Evolutionary conservation across 805 yeast genomes (phyloP).

Genomic region (Candida koratica): DNA sequence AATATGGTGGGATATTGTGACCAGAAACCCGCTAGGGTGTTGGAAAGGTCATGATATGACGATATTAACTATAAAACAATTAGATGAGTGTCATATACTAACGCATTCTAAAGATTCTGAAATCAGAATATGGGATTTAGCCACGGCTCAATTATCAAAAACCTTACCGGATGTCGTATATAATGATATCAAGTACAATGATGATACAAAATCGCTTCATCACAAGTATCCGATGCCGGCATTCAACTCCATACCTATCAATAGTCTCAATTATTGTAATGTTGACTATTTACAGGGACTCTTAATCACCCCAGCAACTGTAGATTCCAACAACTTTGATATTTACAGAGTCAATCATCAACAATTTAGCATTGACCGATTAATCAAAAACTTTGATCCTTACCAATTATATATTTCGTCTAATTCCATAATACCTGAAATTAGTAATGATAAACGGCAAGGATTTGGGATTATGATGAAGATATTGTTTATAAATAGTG

Average conservation of each 20-base stretch:
- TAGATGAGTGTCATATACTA: slow-evolving; percentile 28
- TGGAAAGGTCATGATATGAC: slow-evolving; percentile 59
- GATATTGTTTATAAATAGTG: slow-evolving; percentile 34
- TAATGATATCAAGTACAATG: slow-evolving; percentile 16
- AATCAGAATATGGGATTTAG: slow-evolving; percentile 43
- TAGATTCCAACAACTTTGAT: slow-evolving; percentile 62
- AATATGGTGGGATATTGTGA: slow-evolving; percentile 59
- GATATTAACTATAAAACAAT: slow-evolving; percentile 43
- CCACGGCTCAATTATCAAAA: not conserved
- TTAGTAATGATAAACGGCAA: slow-evolving; percentile 17
- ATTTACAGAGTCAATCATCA: slow-evolving; percentile 40
- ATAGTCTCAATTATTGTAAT: slow-evolving; percentile 68
- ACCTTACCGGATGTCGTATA: slow-evolving; percentile 12
- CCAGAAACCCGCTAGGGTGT: slow-evolving; percentile 50
- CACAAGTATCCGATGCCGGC: slow-evolving; percentile 12
- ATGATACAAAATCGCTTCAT: slow-evolving; percentile 22
- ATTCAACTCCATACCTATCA: slow-evolving; percentile 55
- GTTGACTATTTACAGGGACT: slow-evolving; percentile 40
- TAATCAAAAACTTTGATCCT: slow-evolving; percentile 31
- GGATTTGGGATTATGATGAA: slow-evolving; percentile 68
- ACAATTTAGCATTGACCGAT: slow-evolving; percentile 19
- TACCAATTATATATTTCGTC: slow-evolving; percentile 15
- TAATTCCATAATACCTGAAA: slow-evolving; percentile 12
- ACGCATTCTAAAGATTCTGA: slow-evolving; percentile 70
- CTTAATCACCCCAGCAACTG: slow-evolving; percentile 59